Conservation (phyloP, 2,329 filamentous ascomycete species). For the Tolypocladium nubicola region DNA sequence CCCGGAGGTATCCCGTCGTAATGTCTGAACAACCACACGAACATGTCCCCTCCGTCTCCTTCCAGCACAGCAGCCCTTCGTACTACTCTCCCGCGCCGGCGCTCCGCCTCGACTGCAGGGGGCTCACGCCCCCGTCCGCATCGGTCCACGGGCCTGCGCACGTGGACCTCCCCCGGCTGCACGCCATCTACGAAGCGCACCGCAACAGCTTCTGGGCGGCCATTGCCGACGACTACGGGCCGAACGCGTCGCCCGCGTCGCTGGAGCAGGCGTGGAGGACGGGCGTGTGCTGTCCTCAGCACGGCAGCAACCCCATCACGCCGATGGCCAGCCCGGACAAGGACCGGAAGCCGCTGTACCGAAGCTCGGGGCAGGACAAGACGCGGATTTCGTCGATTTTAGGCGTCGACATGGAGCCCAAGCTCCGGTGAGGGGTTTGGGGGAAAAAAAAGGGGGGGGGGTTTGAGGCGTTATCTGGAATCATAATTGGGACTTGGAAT, state of each 20-base stretch:
- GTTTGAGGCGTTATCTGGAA: not conserved
- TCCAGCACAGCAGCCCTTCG: constrained; percentile 16
- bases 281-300: constrained; percentile 29
- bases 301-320: constrained; percentile 37
- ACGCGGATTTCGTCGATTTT: constrained; percentile 54
- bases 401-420: constrained; percentile 13
- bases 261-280: constrained; percentile 63
- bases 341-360: constrained; percentile 29
- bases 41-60: constrained; percentile 29
- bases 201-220: constrained; percentile 62
- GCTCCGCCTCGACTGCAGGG: constrained; percentile 51
- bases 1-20: constrained; percentile 29
- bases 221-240: constrained; percentile 62
- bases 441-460: too few relatives aligned
- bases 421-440: not conserved
- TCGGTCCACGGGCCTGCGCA: constrained; percentile 26
- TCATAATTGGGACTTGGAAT: not conserved
- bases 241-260: constrained; percentile 47
- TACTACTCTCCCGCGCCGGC: constrained; percentile 29
- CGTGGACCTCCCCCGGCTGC: constrained; percentile 56
- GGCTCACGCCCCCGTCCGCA: constrained; percentile 24
- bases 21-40: constrained; percentile 35
- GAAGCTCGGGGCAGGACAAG: constrained; percentile 33
- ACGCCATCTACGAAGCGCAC: constrained; percentile 59
- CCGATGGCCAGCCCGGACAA: constrained; percentile 40